A percentile compares a stretch with the other conserved stretches of the same genome.
Evolutionary conservation across 1,284 basidiomycete genomes (phyloP).

Genomic region (Lentinula novae-zelandiae): DNA sequence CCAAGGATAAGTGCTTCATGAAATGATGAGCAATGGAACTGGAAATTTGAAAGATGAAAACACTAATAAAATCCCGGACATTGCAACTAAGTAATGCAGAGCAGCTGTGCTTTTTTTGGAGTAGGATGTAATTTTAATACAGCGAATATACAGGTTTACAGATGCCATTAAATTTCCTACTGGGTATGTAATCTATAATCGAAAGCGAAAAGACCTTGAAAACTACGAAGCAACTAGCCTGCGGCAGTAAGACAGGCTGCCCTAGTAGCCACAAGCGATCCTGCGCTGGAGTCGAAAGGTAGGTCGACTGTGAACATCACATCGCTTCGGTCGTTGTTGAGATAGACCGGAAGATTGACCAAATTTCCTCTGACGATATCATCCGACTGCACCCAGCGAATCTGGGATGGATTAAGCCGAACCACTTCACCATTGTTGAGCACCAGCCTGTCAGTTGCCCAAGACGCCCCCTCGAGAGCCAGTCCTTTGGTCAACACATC

Average conservation of each 20-base stretch:
- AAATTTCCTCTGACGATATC: slow-evolving; percentile 37
- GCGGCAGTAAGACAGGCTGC: slow-evolving; percentile 81
- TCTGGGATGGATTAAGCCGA: slow-evolving; percentile 72
- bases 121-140: too few relatives aligned
- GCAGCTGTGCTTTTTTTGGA: too few relatives aligned
- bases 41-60: too few relatives aligned
- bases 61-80: too few relatives aligned
- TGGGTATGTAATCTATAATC: slow-evolving; percentile 6
- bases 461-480: slow-evolving; percentile 81
- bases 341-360: slow-evolving; percentile 87
- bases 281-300: slow-evolving; percentile 65
- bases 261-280: slow-evolving; percentile 70
- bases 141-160: background rate
- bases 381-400: slow-evolving; percentile 80
- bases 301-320: slow-evolving; percentile 85
- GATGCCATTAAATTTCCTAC: background rate
- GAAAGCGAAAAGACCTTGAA: background rate
- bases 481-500: slow-evolving; percentile 52
- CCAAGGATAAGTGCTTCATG: too few relatives aligned
- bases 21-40: too few relatives aligned
- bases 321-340: slow-evolving; percentile 87
- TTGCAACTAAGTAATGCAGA: too few relatives aligned
- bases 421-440: slow-evolving; percentile 83
- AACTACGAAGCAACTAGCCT: slow-evolving; percentile 30
- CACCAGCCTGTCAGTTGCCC: slow-evolving; percentile 61